A percentile compares a stretch with the other conserved stretches of the same genome.
These are phyloP conservation scores for Pythium vanterpoolii DNA, from an alignment of 352 stramenopile genomes.

Conservation along the genomic window DNA sequence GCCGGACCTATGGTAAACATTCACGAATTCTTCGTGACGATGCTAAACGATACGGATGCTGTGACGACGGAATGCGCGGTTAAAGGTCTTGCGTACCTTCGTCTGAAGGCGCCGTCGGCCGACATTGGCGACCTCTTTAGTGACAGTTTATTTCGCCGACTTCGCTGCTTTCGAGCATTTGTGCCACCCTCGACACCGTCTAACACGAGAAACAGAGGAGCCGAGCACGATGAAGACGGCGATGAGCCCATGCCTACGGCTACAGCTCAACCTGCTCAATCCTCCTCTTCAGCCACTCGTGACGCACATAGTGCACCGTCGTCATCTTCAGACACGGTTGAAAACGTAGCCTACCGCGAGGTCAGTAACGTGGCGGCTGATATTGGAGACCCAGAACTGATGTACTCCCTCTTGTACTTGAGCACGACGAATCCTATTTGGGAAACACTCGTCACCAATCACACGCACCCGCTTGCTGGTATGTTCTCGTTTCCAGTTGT, in stretches of 20 bases:
- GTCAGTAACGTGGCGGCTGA: conserved; percentile 81
- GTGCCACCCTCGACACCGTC: conserved; percentile 25
- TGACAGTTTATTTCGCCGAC: conserved; percentile 69
- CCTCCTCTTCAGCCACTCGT: neutral
- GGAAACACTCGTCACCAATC: conserved; percentile 14
- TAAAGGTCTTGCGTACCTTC: conserved; percentile 73
- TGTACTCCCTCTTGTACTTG: conserved; percentile 81
- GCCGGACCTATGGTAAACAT: conserved; percentile 34
- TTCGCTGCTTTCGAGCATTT: conserved; percentile 79
- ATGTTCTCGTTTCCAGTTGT: conserved; percentile 46
- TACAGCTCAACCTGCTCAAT: neutral
- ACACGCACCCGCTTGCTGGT: neutral
- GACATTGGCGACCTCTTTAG: conserved; percentile 63
- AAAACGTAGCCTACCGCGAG: conserved; percentile 81
- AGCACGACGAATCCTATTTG: conserved; percentile 75
- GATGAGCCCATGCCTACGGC: neutral
- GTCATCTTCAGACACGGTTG: conserved; percentile 28
- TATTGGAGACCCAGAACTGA: conserved; percentile 72
- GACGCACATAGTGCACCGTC: neutral
- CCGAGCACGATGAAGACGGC: conserved; percentile 26
- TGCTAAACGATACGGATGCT: conserved; percentile 70
- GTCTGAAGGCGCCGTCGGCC: conserved; percentile 46
- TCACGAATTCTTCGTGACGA: conserved; percentile 78
- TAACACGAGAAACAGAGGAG: neutral
- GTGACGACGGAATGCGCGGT: conserved; percentile 73